phyloP scores from a whole-genome alignment of 2,329 filamentous ascomycete species.

The Clonostachys solani region DNA sequence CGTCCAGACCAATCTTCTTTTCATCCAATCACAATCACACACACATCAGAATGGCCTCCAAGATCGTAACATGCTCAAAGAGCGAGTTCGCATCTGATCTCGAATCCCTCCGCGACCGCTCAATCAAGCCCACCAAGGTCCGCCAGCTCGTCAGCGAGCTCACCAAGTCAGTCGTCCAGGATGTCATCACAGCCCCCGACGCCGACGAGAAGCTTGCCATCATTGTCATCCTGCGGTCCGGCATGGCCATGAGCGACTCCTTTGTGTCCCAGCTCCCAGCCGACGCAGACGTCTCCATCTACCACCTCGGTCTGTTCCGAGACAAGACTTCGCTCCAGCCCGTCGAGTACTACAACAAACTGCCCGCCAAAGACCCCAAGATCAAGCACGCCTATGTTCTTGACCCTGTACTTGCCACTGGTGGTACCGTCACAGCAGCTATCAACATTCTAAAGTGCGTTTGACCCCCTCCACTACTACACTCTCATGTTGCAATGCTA shows the following conservation, averaged over 20 bases:
- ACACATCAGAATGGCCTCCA: conserved; percentile 1
- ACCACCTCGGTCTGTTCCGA: conserved; percentile 58
- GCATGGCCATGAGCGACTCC: conserved; percentile 28
- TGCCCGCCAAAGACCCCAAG: conserved; percentile 30
- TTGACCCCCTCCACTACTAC: neutral
- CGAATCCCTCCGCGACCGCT: neutral
- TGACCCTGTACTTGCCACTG: conserved; percentile 65
- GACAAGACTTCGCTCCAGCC: conserved; percentile 42
- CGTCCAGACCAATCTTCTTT: neutral
- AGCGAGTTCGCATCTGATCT: no score
- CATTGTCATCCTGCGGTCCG: conserved; percentile 26
- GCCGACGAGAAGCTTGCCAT: conserved; percentile 19
- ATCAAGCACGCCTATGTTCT: conserved; percentile 57
- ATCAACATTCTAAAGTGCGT: conserved; percentile 50
- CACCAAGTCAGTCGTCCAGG: conserved; percentile 13
- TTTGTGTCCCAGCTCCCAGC: conserved; percentile 18
- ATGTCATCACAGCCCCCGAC: conserved; percentile 7
- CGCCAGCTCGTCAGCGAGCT: conserved; percentile 12
- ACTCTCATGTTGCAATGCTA: no score
- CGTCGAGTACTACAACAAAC: conserved; percentile 69
- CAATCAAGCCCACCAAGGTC: conserved; percentile 11
- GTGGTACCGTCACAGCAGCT: conserved; percentile 60
- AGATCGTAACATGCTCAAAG: neutral
- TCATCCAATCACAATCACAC: neutral
- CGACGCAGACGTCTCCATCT: conserved; percentile 29